Conservation (phyloP, 2,329 filamentous ascomycete species). For the Zymoseptoria brevis region DNA sequence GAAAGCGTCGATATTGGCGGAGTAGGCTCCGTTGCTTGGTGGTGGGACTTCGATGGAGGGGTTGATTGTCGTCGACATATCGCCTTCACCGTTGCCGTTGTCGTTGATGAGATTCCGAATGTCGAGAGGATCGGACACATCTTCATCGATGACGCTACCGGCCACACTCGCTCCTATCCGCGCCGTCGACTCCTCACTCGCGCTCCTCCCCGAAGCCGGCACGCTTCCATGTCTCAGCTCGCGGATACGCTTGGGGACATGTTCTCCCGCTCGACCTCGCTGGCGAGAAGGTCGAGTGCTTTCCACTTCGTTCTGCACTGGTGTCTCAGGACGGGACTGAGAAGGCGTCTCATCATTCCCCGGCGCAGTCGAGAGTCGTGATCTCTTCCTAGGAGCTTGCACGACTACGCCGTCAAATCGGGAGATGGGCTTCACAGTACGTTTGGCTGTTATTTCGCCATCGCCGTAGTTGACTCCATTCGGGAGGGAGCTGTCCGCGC, state of each 20-base stretch:
- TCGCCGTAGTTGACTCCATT: conserved; percentile 24
- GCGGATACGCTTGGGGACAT: conserved; percentile 37
- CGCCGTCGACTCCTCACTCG: conserved; percentile 7
- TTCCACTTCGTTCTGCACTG: conserved; percentile 9
- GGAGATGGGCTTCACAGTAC: conserved; percentile 21
- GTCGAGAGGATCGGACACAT: background rate
- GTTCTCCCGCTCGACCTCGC: conserved; percentile 24
- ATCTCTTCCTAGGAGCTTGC: conserved; percentile 20
- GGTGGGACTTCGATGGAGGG: background rate
- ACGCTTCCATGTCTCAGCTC: conserved; percentile 39
- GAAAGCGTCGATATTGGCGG: background rate
- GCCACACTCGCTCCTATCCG: conserved; percentile 1
- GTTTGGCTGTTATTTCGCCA: conserved; percentile 18
- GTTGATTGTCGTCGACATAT: background rate
- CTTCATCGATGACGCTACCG: background rate
- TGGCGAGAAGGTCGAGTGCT: background rate
- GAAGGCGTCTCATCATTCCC: background rate
- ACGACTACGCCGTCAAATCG: conserved; percentile 25
- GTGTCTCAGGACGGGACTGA: background rate
- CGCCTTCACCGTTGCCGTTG: background rate
- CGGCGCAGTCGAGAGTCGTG: conserved; percentile 10
- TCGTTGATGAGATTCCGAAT: background rate
- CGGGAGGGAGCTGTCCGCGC: conserved; percentile 11
- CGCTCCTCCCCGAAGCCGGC: conserved; percentile 10
- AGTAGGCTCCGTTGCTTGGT: background rate